A percentile compares a stretch with the other conserved stretches of the same genome.
Evolutionary conservation across 306 rosid genomes (phyloP).

Genomic region (Cicer bijugum): DNA sequence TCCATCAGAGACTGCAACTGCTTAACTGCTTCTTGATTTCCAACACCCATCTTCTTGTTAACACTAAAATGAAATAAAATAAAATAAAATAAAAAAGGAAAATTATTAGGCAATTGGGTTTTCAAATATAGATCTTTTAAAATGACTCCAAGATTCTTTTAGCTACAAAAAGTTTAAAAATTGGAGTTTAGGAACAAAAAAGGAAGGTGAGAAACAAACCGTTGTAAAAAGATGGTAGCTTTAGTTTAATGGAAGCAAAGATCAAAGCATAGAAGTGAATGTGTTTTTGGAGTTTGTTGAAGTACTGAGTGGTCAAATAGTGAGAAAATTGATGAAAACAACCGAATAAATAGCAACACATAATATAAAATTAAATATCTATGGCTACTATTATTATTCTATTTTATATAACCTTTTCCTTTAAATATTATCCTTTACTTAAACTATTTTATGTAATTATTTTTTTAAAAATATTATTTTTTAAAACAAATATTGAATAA

Average conservation of each 20-base stretch:
- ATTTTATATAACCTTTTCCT: too few relatives aligned
- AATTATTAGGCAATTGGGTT: constrained; percentile 38
- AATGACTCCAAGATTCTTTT: background rate
- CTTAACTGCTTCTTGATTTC: constrained; percentile 74
- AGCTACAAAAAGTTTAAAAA: background rate
- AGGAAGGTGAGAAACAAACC: constrained; percentile 10
- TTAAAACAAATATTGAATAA: too few relatives aligned
- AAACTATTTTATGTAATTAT: too few relatives aligned
- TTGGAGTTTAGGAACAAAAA: background rate
- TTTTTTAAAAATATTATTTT: too few relatives aligned
- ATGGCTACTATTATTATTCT: too few relatives aligned
- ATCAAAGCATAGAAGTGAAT: background rate
- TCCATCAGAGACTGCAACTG: constrained; percentile 72
- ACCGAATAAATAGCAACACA: too few relatives aligned
- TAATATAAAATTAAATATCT: too few relatives aligned
- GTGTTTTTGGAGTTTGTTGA: background rate
- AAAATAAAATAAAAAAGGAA: background rate
- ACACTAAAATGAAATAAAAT: constrained; percentile 27
- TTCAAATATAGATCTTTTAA: constrained; percentile 37
- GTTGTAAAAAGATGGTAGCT: background rate
- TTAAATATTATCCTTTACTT: too few relatives aligned
- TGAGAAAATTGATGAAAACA: too few relatives aligned
- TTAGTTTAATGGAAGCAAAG: background rate
- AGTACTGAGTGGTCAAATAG: background rate
- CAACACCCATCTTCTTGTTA: constrained; percentile 61